These are phyloP conservation scores for Lotmaria passim DNA, from an alignment of 208 protist species.

Conservation along the genomic window DNA sequence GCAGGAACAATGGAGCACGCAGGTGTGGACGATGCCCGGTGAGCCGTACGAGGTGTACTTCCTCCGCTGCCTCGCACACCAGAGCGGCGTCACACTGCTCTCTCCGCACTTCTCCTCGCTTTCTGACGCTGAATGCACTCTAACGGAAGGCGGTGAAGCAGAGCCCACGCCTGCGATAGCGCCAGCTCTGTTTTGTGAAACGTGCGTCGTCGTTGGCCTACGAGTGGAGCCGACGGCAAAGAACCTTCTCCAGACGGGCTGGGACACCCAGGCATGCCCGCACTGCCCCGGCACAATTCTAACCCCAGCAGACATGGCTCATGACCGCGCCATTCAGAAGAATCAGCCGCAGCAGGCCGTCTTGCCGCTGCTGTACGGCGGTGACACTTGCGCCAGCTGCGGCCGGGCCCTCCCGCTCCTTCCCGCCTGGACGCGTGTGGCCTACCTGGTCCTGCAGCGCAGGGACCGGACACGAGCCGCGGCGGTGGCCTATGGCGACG, in stretches of 20 bases:
- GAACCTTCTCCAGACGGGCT: constrained; percentile 64
- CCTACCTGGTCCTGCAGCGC: constrained; percentile 44
- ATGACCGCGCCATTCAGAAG: neutral
- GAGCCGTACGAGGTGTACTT: constrained; percentile 72
- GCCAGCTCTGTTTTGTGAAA: constrained; percentile 23
- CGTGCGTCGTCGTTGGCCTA: constrained; percentile 54
- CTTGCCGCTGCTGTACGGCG: constrained; percentile 40
- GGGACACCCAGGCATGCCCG: constrained; percentile 41
- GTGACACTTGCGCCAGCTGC: constrained; percentile 28
- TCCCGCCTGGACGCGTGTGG: constrained; percentile 34
- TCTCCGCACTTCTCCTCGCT: constrained; percentile 15
- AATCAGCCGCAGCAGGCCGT: neutral
- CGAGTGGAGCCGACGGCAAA: constrained; percentile 41
- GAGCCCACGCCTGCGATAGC: neutral
- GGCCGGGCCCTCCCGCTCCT: constrained; percentile 29
- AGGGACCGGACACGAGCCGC: constrained; percentile 34
- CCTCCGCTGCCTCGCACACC: constrained; percentile 64
- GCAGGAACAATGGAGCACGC: constrained; percentile 50
- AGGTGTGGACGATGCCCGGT: constrained; percentile 57
- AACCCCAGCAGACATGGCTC: neutral
- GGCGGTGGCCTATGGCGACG: constrained; percentile 62
- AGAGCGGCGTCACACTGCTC: constrained; percentile 24
- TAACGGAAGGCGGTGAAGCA: too few species aligned
- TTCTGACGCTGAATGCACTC: neutral
- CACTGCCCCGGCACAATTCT: constrained; percentile 23